Base-by-base conservation (phyloP, 129 eudicot species). In the Scalesia atractyloides region DNA sequence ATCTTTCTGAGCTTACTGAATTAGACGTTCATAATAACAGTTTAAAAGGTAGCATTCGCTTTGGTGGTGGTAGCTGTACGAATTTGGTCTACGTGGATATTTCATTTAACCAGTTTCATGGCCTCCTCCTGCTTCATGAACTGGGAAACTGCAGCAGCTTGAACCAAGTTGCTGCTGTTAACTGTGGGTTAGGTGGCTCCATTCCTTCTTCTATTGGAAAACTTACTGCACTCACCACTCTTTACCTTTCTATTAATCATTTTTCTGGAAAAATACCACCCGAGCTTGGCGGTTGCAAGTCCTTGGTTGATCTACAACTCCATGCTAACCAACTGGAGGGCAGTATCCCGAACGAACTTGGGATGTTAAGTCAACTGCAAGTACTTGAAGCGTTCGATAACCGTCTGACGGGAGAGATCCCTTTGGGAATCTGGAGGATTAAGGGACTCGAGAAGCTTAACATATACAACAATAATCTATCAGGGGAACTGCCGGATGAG, bases 261-360 rank as follows among this genome's bases (percentile, higher is more conserved):
- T 85, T 92, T 41, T 79, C 90, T 0, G 96, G 98, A 15, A 72
- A 44, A 19, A 89, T 92, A 69, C 96, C 95, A 0, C 84, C 90
- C 4, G 91, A 89, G 76, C 81, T 92, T 74, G 96, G 95, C 14
- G 80, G 80, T 15, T 92, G 98, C 78, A 59, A 69, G 33, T 84
- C 91, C 12, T 79, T 92, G 81, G 75, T 60, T 59, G 81, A 64
- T 62, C 82, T 92, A 39, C 76, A 74, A 79, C 72, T 92, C 60
- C 62, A 76, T 16, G 75, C 34, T 16, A 92, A 87, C 86, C 81
- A 54, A 61, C 85, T 92, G 12, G 96, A 83, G 67, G 95, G 95
- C 60, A 73, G 24, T 12, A 81, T 92, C 56, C 98, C 96, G 26
- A 71, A 78, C 26, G 90, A 92, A 34, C 73, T 92, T 49, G 95